phyloP scores from a whole-genome alignment of 345 rosid species.

The Turritis glabra region DNA sequence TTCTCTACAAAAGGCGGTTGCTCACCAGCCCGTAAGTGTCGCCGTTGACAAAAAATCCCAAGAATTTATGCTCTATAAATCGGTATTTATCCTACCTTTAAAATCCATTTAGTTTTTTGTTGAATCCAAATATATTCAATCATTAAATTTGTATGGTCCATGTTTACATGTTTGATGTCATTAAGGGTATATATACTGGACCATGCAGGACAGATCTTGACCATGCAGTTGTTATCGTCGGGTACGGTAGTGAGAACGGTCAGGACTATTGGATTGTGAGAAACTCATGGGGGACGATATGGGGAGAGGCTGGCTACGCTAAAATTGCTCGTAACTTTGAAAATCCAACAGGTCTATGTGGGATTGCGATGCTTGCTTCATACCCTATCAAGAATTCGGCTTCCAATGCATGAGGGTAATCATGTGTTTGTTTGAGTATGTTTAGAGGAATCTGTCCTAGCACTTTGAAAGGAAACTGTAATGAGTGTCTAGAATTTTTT shows the following conservation, averaged over 20 bases:
- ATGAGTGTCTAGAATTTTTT: neutral
- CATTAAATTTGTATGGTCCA: neutral
- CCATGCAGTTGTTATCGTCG: conserved; percentile 80
- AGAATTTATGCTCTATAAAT: conserved; percentile 29
- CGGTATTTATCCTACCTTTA: conserved; percentile 23
- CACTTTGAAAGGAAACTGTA: neutral
- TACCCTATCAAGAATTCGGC: conserved; percentile 63
- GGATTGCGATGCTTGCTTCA: conserved; percentile 73
- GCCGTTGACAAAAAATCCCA: conserved; percentile 20
- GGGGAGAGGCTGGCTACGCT: conserved; percentile 80
- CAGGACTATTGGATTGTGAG: conserved; percentile 72
- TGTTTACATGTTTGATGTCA: conserved; percentile 10
- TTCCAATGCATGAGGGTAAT: neutral
- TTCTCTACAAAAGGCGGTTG: conserved; percentile 21
- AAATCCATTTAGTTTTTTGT: neutral
- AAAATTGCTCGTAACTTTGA: conserved; percentile 62
- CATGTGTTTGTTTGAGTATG: neutral
- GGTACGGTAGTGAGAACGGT: conserved; percentile 79
- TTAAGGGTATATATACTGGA: conserved; percentile 68
- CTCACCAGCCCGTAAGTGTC: conserved; percentile 39
- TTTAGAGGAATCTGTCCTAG: neutral
- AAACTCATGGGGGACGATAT: conserved; percentile 77
- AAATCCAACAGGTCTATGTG: conserved; percentile 59
- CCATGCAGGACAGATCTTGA: conserved; percentile 68
- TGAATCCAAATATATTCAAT: neutral